phyloP scores from a whole-genome alignment of 31 red algal genomes.

The Pterothamnion heteromorphum region DNA sequence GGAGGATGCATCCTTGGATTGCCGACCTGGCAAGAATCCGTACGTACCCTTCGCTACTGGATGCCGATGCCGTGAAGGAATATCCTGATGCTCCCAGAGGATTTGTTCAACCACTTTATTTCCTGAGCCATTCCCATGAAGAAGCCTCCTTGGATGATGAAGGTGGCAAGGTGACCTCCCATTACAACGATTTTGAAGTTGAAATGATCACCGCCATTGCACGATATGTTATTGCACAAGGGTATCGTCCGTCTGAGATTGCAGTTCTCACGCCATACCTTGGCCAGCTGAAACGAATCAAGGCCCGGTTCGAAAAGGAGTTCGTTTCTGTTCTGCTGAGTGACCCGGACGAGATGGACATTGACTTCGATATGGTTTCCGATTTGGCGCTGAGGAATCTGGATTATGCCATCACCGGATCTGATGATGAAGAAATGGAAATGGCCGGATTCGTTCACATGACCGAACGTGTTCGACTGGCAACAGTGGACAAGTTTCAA shows the following conservation, averaged over 20 bases:
- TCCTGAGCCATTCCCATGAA: conserved; percentile 10
- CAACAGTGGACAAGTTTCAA: conserved; percentile 78
- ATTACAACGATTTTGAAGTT: conserved; percentile 51
- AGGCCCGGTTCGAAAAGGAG: not conserved
- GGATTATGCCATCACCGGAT: no score
- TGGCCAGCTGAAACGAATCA: conserved; percentile 53
- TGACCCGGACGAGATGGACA: conserved; percentile 45
- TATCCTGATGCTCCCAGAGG: not conserved
- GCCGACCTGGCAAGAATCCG: conserved; percentile 25
- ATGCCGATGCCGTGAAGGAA: conserved; percentile 7
- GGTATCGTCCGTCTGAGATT: conserved; percentile 49
- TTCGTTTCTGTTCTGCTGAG: conserved; percentile 30
- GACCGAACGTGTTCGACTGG: conserved; percentile 47
- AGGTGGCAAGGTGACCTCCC: not conserved
- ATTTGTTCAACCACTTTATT: conserved; percentile 30
- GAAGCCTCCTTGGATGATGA: conserved; percentile 21
- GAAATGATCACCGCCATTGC: conserved; percentile 43
- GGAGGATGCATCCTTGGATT: conserved; percentile 62
- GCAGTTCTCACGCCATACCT: conserved; percentile 63
- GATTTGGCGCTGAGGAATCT: not conserved
- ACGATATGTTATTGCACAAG: conserved; percentile 60
- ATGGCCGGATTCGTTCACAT: not conserved
- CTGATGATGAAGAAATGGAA: not conserved
- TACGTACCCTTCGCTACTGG: conserved; percentile 51
- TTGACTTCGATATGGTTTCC: not conserved